phyloP scores from a whole-genome alignment of 495 filamentous ascomycete genomes.

The Talaromyces wortmannii region DNA sequence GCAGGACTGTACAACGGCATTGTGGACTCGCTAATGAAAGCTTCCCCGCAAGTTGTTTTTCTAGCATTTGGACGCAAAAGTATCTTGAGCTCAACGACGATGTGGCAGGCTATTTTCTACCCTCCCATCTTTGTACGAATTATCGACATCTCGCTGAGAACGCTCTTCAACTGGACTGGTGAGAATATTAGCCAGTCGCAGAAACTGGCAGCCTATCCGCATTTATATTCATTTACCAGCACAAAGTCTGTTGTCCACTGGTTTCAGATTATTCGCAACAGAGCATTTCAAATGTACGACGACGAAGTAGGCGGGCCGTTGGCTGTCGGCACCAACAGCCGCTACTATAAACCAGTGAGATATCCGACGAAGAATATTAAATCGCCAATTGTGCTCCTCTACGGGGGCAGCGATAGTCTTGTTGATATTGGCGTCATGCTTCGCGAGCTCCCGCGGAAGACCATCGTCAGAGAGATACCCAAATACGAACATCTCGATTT shows the following conservation, averaged over 20 bases:
- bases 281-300: slow-evolving; percentile 96
- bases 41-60: slow-evolving; percentile 87
- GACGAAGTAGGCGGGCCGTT: slow-evolving; percentile 74
- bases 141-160: slow-evolving; percentile 73
- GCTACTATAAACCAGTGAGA: slow-evolving; percentile 84
- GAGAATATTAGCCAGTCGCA: slow-evolving; percentile 79
- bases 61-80: slow-evolving; percentile 92
- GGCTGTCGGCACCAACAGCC: slow-evolving; percentile 46
- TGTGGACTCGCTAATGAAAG: slow-evolving; percentile 87
- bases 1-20: slow-evolving; percentile 82
- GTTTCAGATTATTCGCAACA: slow-evolving; percentile 98
- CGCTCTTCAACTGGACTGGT: slow-evolving; percentile 88
- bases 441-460: slow-evolving; percentile 75
- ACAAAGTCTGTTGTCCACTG: slow-evolving; percentile 96
- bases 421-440: slow-evolving; percentile 95
- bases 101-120: slow-evolving; percentile 96
- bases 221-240: slow-evolving; percentile 92
- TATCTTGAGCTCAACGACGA: slow-evolving; percentile 86
- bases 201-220: slow-evolving; percentile 94
- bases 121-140: slow-evolving; percentile 87
- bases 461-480: slow-evolving; percentile 72
- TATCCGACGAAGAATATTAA: slow-evolving; percentile 97
- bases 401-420: slow-evolving; percentile 86
- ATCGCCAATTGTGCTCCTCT: slow-evolving; percentile 88
- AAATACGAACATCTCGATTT: slow-evolving; percentile 98